These are phyloP conservation scores for Syncephalastrum monosporum DNA, from an alignment of 371 early-diverging fungal genomes.

Conservation along the genomic window DNA sequence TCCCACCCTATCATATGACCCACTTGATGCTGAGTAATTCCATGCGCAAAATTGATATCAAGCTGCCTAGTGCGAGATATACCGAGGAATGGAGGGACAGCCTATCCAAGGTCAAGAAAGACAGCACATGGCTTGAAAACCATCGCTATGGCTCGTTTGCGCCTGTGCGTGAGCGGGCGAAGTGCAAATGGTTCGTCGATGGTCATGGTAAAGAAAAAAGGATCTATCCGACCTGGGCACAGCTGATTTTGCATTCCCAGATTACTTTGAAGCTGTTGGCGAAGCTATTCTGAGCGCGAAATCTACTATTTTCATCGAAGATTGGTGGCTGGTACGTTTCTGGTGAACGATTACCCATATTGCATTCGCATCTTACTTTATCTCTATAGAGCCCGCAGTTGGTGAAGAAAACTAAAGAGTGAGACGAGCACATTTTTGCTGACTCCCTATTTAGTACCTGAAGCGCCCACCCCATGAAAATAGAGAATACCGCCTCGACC, in stretches of 20 bases:
- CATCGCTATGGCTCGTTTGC: constrained; percentile 81
- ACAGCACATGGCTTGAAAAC: constrained; percentile 67
- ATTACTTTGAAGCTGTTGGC: constrained; percentile 78
- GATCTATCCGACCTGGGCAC: not conserved
- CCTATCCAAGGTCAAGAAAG: constrained; percentile 49
- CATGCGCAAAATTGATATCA: constrained; percentile 61
- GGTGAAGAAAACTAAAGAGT: constrained; percentile 26
- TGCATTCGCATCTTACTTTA: not conserved
- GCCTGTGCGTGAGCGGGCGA: constrained; percentile 66
- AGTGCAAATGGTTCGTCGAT: constrained; percentile 80
- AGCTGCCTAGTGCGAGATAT: constrained; percentile 44
- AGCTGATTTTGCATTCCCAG: constrained; percentile 25
- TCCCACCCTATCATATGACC: constrained; percentile 43
- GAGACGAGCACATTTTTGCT: not conserved
- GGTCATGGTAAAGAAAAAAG: constrained; percentile 44
- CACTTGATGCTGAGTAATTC: constrained; percentile 48
- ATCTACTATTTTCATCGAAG: constrained; percentile 80
- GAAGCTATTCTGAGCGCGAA: constrained; percentile 79
- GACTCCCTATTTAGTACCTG: constrained; percentile 57
- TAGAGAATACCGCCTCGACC: constrained; percentile 79
- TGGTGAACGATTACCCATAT: not conserved
- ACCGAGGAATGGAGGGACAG: constrained; percentile 59
- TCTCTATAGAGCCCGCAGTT: constrained; percentile 62
- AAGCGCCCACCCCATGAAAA: constrained; percentile 72
- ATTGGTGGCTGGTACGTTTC: constrained; percentile 79